Base-by-base conservation (phyloP, 228 moss, liverwort and hornwort species). In the Sphagnum magellanicum region DNA sequence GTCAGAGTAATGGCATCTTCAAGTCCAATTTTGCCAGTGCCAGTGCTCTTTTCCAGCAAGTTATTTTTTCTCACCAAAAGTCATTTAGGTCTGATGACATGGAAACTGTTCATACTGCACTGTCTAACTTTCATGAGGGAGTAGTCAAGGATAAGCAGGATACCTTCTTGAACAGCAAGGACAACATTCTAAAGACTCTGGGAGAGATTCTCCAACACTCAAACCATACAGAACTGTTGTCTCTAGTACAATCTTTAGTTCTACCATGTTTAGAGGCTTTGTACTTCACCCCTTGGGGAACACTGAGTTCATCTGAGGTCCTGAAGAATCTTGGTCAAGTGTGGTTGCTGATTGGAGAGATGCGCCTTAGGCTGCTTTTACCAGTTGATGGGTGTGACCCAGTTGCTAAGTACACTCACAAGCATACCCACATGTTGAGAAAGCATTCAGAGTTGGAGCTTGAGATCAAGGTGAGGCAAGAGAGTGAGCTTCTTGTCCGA, bases 361-460 rank as follows among this genome's bases (percentile, higher is more conserved):
- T 98, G 52, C 79, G 93, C 60, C 78, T 98, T 46, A 82, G 62
- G 50, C 72, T 93, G 68, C 73, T 98, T 8, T 67, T 92, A 51
- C 93, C 91, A 52, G 78, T 80, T 52, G 82, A 90, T 80, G 90
- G 82, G 65, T 89, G 84, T 71, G 93, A 98, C 68, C 98, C 98
- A 49, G 91, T 98, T 55, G 85, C 88, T 0, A 98, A 92, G 71
- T 92, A 90, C 68, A 74, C 73, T 70, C 88, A 85, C 63, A 93
- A 90, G 75, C 32, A 81, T 78, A 65, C 66, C 16, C 87, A 90
- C 68, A 76, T 76, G 9, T 60, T 61, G 12, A 68, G 75, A 49
- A 81, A 81, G 67, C 86, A 80, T 48, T 58, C 69, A 0, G 66
- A 77, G 52, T 65, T 98, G 67, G 82, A 82, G 63, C 64, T 93